Percentiles rank a stretch among this genome's conserved stretches.
phyloP scores from a whole-genome alignment of 345 rosid genomes.

The Citrus sp. region DNA sequence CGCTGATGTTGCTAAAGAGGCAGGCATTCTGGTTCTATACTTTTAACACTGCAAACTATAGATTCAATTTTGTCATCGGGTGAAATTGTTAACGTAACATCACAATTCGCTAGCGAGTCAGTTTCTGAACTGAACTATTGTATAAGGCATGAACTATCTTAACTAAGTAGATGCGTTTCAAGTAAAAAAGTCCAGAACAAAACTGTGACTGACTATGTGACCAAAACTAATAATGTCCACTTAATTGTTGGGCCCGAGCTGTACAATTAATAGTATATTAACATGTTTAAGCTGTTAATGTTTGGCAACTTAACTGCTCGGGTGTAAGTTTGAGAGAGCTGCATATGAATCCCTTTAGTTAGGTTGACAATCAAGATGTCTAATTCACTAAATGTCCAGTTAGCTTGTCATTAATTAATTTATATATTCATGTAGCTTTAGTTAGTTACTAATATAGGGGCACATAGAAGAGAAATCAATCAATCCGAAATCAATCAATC shows the following conservation, averaged over 20 bases:
- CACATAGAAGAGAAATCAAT: background rate
- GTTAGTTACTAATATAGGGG: background rate
- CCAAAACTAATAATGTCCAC: too few relatives aligned
- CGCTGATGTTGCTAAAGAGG: conserved; percentile 74
- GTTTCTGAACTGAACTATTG: too few relatives aligned
- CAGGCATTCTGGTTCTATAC: conserved; percentile 10
- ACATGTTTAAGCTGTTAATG: background rate
- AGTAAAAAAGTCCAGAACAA: too few relatives aligned
- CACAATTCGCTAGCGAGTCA: too few relatives aligned
- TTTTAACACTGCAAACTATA: background rate
- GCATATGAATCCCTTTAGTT: background rate
- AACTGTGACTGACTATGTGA: too few relatives aligned
- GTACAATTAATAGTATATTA: too few relatives aligned
- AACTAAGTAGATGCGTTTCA: too few relatives aligned
- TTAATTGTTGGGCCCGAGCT: too few relatives aligned
- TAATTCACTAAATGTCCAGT: background rate
- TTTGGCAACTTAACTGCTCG: background rate
- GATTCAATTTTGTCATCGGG: too few relatives aligned
- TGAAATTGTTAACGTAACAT: too few relatives aligned
- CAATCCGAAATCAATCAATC: too few relatives aligned
- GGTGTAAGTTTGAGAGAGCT: background rate
- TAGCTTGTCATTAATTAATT: background rate
- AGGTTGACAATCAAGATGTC: background rate
- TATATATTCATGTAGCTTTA: background rate
- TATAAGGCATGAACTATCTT: too few relatives aligned